A percentile compares a stretch with the other conserved stretches of the same genome.
Evolutionary conservation across 352 stramenopile genomes (phyloP).

Genomic region (Globisporangium nagaii): DNA sequence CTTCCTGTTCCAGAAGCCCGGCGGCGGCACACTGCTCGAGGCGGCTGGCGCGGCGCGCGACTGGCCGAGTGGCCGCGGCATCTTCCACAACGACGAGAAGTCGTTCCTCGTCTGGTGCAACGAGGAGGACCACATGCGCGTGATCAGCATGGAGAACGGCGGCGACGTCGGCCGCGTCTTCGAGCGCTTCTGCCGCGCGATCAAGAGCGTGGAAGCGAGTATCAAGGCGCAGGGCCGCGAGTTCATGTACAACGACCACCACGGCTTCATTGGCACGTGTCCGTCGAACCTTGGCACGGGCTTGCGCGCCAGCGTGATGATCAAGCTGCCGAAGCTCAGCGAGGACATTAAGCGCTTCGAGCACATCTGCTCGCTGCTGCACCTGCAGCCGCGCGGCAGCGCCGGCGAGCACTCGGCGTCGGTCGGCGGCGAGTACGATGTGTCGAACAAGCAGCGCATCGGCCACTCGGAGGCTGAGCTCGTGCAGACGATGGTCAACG

Average conservation of each 20-base stretch:
- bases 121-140: conserved; percentile 79
- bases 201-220: conserved; percentile 74
- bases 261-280: conserved; percentile 85
- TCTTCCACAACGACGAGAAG: conserved; percentile 78
- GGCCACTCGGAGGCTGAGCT: conserved; percentile 88
- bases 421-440: conserved; percentile 82
- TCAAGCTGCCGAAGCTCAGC: conserved; percentile 86
- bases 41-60: conserved; percentile 57
- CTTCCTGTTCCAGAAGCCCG: conserved; percentile 86
- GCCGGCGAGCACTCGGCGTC: conserved; percentile 86
- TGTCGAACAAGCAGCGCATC: conserved; percentile 86
- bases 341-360: conserved; percentile 75
- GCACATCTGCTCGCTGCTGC: conserved; percentile 74
- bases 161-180: conserved; percentile 73
- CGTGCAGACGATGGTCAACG: conserved; percentile 86
- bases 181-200: conserved; percentile 67
- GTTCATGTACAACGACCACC: conserved; percentile 76
- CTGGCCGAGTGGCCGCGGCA: conserved; percentile 70
- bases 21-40: conserved; percentile 58
- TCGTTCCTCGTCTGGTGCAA: conserved; percentile 85
- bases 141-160: conserved; percentile 82
- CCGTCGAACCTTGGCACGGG: conserved; percentile 89
- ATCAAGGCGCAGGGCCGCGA: conserved; percentile 59
- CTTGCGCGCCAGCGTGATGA: conserved; percentile 84
- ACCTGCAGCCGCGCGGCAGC: conserved; percentile 70